Base-by-base conservation (phyloP, 2,329 filamentous ascomycete species). In the Alternaria conjuncta region DNA sequence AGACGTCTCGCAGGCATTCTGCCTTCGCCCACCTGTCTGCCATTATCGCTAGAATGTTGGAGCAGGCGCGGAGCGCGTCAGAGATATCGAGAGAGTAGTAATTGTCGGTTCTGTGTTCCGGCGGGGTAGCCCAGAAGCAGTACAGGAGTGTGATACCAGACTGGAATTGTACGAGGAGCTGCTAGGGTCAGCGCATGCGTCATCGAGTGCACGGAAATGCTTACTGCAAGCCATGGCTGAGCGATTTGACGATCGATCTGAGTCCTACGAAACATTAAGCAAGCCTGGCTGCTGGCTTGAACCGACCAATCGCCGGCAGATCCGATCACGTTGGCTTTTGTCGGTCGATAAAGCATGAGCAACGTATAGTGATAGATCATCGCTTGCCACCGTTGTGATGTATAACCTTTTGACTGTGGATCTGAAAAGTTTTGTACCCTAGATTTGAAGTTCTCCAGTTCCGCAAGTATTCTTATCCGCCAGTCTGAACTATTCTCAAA, bases 1-100 rank as follows among this genome's bases (percentile, higher is more conserved):
- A 80, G 1, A 75, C 71, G 51, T 81, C 78, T 25, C 78, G 57
- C 7, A 81, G 30, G 15, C 75, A 78, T 36, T 79, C 76, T 2
- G 75, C 74, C 57, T 78, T 76, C 6, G 75, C 69, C 79, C 79
- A 81, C 5, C 74, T 73, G 56, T 80, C 78, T 0, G 79, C 77
- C 49, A 79, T 75, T 26, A 79, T 76, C 5, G 79, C 75, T 7
- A 81, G 72, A 10, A 75, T 78, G 44, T 75, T 79, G 4, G 72
- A 76, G 55, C 79, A 81, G 8, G 78, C 78, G 20, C 78, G 63
- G 11, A 81, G 61, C 3, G 79, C 79, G 47, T 80, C 77, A 1
- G 75, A 69, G 0, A 79, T 77, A 12, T 71, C 66, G 20, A 71
- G 53, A 6, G 68, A 67, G 15, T 69, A 63, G 44, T 67, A 80